Percentiles rank a stretch among this genome's conserved stretches.
phyloP scores from a whole-genome alignment of 495 filamentous ascomycete species.

The Aspergillus panamensis region DNA sequence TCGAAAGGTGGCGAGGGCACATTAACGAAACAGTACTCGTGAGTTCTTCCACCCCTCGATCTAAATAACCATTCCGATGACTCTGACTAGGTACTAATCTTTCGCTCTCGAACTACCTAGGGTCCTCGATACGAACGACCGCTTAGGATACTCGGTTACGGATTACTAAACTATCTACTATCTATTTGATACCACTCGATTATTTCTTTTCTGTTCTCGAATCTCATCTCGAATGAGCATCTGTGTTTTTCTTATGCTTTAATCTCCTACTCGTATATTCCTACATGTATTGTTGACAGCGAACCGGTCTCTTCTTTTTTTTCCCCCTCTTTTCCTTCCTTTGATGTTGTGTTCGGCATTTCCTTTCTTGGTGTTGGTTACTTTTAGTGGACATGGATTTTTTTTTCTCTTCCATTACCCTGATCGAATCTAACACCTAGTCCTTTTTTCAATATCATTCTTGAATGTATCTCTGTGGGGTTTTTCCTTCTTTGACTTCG shows the following conservation, averaged over 20 bases:
- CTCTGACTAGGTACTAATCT: background rate
- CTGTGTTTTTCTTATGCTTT: background rate
- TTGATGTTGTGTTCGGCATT: background rate
- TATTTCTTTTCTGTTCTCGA: no score
- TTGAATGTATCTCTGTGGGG: no score
- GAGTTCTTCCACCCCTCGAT: constrained; percentile 31
- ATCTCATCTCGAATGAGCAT: constrained; percentile 1
- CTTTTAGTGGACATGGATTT: background rate
- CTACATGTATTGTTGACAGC: background rate
- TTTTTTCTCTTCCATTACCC: background rate
- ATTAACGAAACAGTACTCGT: constrained; percentile 86
- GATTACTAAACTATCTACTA: constrained; percentile 41
- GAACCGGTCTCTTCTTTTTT: background rate
- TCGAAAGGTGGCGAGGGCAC: constrained; percentile 94
- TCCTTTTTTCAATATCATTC: no score
- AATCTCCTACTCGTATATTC: background rate
- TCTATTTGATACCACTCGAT: constrained; percentile 4
- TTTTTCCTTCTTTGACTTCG: no score
- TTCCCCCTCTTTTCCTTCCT: no score
- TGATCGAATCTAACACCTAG: background rate
- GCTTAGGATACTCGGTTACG: constrained; percentile 44
- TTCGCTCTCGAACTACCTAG: constrained; percentile 24
- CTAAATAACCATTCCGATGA: background rate
- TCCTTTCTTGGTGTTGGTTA: background rate
- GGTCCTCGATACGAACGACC: constrained; percentile 52